Evolutionary conservation across 768 basidiomycete species (phyloP), one percentile per base, ranked within the genome.

Genomic region (Hemileccinum rubropunctum): DNA sequence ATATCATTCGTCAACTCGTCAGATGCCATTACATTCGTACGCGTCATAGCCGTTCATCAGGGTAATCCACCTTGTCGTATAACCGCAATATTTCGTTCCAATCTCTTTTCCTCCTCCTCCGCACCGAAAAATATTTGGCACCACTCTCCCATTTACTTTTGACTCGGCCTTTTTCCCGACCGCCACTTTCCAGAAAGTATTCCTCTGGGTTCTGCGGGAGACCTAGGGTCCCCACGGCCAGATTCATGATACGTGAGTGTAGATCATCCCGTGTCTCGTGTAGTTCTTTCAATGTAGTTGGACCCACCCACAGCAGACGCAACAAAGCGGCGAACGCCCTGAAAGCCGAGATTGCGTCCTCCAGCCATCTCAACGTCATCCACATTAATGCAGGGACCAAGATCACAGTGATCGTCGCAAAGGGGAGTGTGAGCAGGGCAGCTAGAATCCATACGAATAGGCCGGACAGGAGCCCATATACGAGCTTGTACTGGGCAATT

Each of bases 341-440:
- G 61, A 87, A 83, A 4, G 90, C 81, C 0, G 90, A 80, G 4
- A 91, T 75, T 1, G 85, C 83, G 57, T 94, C 92, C 63, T 95
- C 92, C 35, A 89, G 73, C 90, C 91, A 94, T 44, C 92, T 82
- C 52, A 95, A 73, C 15, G 87, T 79, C 73, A 93, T 83, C 91
- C 92, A 95, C 92, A 94, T 92, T 56, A 85, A 59, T 5, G 76
- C 73, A 3, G 91, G 91, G 6, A 91, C 77, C 26, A 82, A 60
- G 45, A 84, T 61, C 23, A 76, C 60, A 4, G 86, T 86, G 47
- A 89, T 60, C 10, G 67, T 61, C 8, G 81, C 76, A 54, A 87
- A 66, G 3, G 83, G 87, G 58, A 87, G 73, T 0, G 88, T 89
- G 36, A 84, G 32, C 32, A 83, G 32, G 26, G 82, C 69, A 12